A percentile compares a stretch with the other conserved stretches of the same genome.
These are phyloP conservation scores for Dichomitus squalens DNA, from an alignment of 1,284 basidiomycete genomes.

Conservation along the genomic window DNA sequence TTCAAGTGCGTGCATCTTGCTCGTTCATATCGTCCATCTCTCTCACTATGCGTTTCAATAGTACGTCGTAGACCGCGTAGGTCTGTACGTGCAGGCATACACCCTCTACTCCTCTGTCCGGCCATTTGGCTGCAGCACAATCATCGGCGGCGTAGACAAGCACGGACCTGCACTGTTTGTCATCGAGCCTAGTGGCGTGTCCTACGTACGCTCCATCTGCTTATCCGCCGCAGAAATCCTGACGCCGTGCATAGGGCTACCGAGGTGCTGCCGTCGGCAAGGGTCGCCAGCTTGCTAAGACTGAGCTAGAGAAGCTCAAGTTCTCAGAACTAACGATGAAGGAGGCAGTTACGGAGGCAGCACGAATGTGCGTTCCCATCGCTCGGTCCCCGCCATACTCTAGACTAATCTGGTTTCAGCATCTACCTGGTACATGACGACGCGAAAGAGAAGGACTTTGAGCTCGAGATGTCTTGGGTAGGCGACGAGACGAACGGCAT, in stretches of 20 bases:
- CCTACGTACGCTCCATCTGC: conserved; percentile 57
- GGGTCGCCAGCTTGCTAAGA: conserved; percentile 96
- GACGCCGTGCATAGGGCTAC: conserved; percentile 66
- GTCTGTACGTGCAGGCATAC: conserved; percentile 92
- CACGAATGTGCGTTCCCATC: conserved; percentile 77
- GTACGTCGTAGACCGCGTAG: conserved; percentile 84
- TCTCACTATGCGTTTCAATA: conserved; percentile 36
- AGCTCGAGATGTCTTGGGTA: conserved; percentile 98
- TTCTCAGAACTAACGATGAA: conserved; percentile 76
- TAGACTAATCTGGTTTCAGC: conserved; percentile 43
- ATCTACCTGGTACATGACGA: conserved; percentile 99
- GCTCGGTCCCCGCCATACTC: not conserved
- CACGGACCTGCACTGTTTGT: conserved; percentile 88
- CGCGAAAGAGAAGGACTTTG: conserved; percentile 96
- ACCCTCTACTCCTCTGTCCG: conserved; percentile 98
- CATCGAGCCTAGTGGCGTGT: conserved; percentile 95
- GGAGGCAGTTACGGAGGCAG: conserved; percentile 93
- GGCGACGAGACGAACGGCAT: conserved; percentile 82
- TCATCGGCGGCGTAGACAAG: conserved; percentile 91
- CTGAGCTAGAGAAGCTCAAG: conserved; percentile 96
- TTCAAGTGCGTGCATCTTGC: conserved; percentile 64
- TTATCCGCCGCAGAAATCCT: not conserved
- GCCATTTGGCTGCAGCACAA: conserved; percentile 94
- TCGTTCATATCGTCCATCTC: not conserved
- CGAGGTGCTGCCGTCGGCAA: conserved; percentile 95